Conservation (phyloP, 2,329 filamentous ascomycete genomes). For the Thermochaetoides dissita region DNA sequence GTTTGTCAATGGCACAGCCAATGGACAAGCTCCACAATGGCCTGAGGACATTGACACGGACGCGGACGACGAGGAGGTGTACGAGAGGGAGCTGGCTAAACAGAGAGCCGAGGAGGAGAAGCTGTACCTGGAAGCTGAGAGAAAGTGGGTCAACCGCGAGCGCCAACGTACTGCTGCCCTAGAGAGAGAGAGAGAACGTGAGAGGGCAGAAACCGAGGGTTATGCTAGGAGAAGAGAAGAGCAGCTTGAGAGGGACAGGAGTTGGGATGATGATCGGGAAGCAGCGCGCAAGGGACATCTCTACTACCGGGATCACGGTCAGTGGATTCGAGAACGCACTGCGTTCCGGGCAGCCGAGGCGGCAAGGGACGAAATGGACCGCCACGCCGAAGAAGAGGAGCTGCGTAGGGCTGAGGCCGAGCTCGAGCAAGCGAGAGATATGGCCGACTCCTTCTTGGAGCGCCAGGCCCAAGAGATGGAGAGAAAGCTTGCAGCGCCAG, state of each 20-base stretch:
- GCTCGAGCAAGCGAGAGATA: conserved; percentile 63
- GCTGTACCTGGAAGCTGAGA: conserved; percentile 69
- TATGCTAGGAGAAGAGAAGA: conserved; percentile 54
- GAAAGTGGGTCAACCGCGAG: conserved; percentile 83
- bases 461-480: conserved; percentile 68
- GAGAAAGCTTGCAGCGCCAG: conserved; percentile 22
- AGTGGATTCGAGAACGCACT: conserved; percentile 72
- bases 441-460: conserved; percentile 84
- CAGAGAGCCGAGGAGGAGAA: conserved; percentile 65
- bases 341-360: conserved; percentile 61
- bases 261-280: conserved; percentile 90
- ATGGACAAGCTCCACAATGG: conserved; percentile 37
- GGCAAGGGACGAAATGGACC: conserved; percentile 68
- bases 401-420: conserved; percentile 53
- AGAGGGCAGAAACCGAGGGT: conserved; percentile 58
- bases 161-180: conserved; percentile 69
- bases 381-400: conserved; percentile 64
- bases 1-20: conserved; percentile 69
- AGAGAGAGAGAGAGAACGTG: conserved; percentile 69
- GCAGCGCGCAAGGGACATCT: conserved; percentile 54
- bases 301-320: conserved; percentile 76
- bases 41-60: conserved; percentile 77
- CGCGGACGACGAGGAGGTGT: conserved; percentile 74
- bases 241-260: conserved; percentile 46
- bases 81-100: conserved; percentile 56